Base-by-base conservation (phyloP, 345 rosid genomes). In the Anastatica hierochuntica region DNA sequence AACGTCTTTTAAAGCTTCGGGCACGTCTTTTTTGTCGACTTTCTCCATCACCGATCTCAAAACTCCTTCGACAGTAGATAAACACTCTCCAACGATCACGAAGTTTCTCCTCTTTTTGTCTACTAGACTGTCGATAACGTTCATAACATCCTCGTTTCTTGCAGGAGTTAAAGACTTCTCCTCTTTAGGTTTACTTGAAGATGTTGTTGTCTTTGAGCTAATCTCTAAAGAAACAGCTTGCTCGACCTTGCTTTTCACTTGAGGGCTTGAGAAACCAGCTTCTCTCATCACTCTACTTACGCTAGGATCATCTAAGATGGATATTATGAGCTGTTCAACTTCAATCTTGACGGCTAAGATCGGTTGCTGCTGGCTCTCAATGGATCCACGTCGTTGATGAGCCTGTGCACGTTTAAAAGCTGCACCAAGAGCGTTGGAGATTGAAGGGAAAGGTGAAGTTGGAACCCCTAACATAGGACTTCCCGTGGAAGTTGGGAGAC, bases 331-430 rank as follows among this genome's bases (percentile, higher is more conserved):
- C 69, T 88, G 98, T 63, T 84, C 88, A 11, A 88, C 67, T 74
- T 92, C 98, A 21, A 92, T 88, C 67, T 92, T 92, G 39, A 84
- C 76, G 3, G 98, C 88, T 60, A 88, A 71, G 9, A 88, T 80
- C 34, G 96, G 88, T 51, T 89, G 92, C 49, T 92, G 96, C 77
- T 83, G 92, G 76, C 76, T 88, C 57, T 92, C 95, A 15, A 85
- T 72, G 15, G 95, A 77, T 29, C 97, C 97, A 10, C 98, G 82
- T 14, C 98, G 67, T 49, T 92, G 98, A 70, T 92, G 97, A 54
- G 98, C 96, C 62, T 92, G 98, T 36, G 98, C 98, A 8, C 97
- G 88, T 76, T 88, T 92, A 60, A 92, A 84, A 62, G 95, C 98
- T 0, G 98, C 98, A 59, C 87, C 89, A 42, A 92, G 74, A 52